These are phyloP conservation scores for Pythium rhizo-oryzae DNA, from an alignment of 352 stramenopile species.

Conservation along the genomic window DNA sequence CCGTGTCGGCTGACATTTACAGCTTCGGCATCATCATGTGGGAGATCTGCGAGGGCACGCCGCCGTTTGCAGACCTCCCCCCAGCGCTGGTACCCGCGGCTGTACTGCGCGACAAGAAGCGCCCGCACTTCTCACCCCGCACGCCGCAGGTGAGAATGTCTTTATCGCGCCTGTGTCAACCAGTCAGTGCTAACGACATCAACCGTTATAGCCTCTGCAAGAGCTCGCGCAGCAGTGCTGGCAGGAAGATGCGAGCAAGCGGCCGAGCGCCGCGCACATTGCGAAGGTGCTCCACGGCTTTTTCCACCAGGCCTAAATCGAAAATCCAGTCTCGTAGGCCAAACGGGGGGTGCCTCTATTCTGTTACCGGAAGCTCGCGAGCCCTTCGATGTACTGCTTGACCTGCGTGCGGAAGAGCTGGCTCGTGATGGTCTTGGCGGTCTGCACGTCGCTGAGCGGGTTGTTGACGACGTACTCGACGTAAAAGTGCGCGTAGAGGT, in stretches of 20 bases:
- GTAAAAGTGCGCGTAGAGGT: constrained; percentile 92
- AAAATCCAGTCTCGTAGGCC: too few relatives aligned
- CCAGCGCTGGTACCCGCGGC: constrained; percentile 60
- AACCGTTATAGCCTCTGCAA: constrained; percentile 45
- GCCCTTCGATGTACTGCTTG: constrained; percentile 75
- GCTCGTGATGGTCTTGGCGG: constrained; percentile 71
- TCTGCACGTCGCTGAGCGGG: constrained; percentile 80
- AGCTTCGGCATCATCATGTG: constrained; percentile 82
- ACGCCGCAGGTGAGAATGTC: constrained; percentile 63
- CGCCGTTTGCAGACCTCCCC: constrained; percentile 62
- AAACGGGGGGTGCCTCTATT: neutral
- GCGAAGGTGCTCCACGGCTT: constrained; percentile 51
- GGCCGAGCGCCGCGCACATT: constrained; percentile 50
- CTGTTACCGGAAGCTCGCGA: constrained; percentile 66
- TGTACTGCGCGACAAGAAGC: constrained; percentile 67
- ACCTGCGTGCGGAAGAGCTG: constrained; percentile 77
- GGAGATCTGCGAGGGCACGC: constrained; percentile 72
- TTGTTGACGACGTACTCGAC: constrained; percentile 92
- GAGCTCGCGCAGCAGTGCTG: constrained; percentile 66
- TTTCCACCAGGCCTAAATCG: constrained; percentile 34
- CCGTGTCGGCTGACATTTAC: constrained; percentile 75
- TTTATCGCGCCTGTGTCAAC: neutral
- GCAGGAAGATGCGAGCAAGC: constrained; percentile 55
- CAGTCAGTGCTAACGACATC: neutral
- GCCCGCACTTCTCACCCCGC: constrained; percentile 55